Conservation (phyloP, 1,139 yeast genomes). For the Geotrichum carabidarum region DNA sequence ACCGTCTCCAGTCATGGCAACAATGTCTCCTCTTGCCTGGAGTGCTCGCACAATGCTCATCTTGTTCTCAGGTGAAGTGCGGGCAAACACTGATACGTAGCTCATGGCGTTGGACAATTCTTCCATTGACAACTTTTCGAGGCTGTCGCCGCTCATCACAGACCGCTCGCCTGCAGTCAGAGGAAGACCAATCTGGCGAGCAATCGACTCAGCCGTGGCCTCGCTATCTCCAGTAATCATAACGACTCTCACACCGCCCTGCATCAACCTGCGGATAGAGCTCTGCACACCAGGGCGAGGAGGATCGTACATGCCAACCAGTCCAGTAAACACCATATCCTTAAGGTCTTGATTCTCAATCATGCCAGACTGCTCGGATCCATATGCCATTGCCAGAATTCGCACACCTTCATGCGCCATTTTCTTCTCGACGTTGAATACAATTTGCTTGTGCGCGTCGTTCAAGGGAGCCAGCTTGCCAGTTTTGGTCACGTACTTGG, state of each 20-base stretch:
- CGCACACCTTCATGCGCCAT: slow-evolving; percentile 83
- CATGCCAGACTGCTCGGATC: slow-evolving; percentile 38
- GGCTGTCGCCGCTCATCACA: slow-evolving; percentile 76
- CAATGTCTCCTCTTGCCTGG: slow-evolving; percentile 89
- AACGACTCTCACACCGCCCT: slow-evolving; percentile 91
- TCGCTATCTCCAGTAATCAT: slow-evolving; percentile 98
- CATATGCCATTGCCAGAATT: slow-evolving; percentile 74
- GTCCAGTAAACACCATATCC: slow-evolving; percentile 70
- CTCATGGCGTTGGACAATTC: slow-evolving; percentile 69
- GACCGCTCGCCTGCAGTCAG: slow-evolving; percentile 44
- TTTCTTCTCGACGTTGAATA: slow-evolving; percentile 52
- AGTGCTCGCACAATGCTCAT: slow-evolving; percentile 85
- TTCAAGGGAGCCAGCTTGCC: slow-evolving; percentile 50
- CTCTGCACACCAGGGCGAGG: slow-evolving; percentile 79
- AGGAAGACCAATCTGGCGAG: slow-evolving; percentile 89
- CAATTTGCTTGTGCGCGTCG: slow-evolving; percentile 44
- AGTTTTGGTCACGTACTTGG: slow-evolving; percentile 52
- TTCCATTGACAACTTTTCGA: slow-evolving; percentile 65
- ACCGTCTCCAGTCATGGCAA: slow-evolving; percentile 99
- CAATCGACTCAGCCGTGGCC: slow-evolving; percentile 86
- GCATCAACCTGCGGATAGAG: slow-evolving; percentile 67
- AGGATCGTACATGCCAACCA: slow-evolving; percentile 94
- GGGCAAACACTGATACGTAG: slow-evolving; percentile 84
- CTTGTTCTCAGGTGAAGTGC: slow-evolving; percentile 96
- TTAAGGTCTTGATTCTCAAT: slow-evolving; percentile 38